Conservation (phyloP, 768 basidiomycete genomes). For the Termitomyces sp. region DNA sequence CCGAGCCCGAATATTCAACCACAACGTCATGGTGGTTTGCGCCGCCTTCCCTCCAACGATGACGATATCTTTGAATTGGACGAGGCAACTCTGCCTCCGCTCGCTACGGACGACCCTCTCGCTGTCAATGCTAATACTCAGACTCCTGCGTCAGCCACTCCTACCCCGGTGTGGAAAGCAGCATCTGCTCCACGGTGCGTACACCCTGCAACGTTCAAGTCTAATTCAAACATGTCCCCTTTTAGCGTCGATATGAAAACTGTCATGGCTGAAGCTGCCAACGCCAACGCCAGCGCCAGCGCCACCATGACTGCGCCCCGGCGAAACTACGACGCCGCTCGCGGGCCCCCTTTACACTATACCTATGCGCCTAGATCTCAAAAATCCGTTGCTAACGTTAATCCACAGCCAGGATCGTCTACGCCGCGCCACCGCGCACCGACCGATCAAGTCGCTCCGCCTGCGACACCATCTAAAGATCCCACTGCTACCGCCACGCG, state of each 20-base stretch:
- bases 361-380: background rate
- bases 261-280: conserved; percentile 73
- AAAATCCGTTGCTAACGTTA: background rate
- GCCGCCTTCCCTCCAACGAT: conserved; percentile 41
- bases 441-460: conserved; percentile 4
- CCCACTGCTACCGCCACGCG: conserved; percentile 5
- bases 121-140: background rate
- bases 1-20: conserved; percentile 16
- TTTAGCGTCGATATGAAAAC: conserved; percentile 79
- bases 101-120: conserved; percentile 16
- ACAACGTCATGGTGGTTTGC: conserved; percentile 18
- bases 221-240: conserved; percentile 3
- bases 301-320: conserved; percentile 5
- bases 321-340: conserved; percentile 2
- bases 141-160: conserved; percentile 1
- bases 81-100: conserved; percentile 37
- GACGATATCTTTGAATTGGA: conserved; percentile 90
- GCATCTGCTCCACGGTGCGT: conserved; percentile 49
- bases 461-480: conserved; percentile 9
- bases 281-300: conserved; percentile 8
- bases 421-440: conserved; percentile 1
- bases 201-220: background rate
- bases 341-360: background rate
- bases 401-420: conserved; percentile 1
- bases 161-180: conserved; percentile 45